Base-by-base conservation (phyloP, 257 asterid species). In the Jacaranda mimosifolia region DNA sequence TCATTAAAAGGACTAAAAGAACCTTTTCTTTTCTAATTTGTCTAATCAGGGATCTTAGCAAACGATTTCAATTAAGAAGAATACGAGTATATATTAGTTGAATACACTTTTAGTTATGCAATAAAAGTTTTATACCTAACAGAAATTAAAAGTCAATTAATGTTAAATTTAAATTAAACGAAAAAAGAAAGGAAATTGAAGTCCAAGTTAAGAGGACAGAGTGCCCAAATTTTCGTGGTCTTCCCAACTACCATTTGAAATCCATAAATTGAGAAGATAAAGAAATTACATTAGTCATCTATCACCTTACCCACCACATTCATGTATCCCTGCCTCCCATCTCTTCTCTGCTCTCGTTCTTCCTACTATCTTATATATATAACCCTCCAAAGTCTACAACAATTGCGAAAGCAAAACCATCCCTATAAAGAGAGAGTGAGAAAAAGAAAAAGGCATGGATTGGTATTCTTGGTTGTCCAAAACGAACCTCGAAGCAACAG, bases 381-480 rank as follows among this genome's bases (percentile, higher is more conserved):
- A 60, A 9, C 32, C 39, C 21, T 43, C 78, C 77, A 49, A 68
- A 18, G 3, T 12, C 62, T 8, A 14, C 70, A 18, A 26, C n/a
- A 68, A 57, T 60, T 43, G 48, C 55, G 8, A 17, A 67, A 63
- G 56, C 1, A 46, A 38, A 19, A 9, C 48, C 2, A 51, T 21
- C 45, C 59, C 42, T 12, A 21, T 3, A 21, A 4, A 17, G 9
- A 68, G 32, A 11, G 7, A 7, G 40, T 57, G 39, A 21, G 6
- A 14, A 42, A 7, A 36, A 5, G 45, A 49, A 59, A 63, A 26
- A 65, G 57, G 78, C 79, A 93, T 93, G 96, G 94, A 93, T 82
- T 91, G 97, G 98, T 85, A 79, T 79, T 81, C 94, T 35, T 94
- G 97, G 97, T 68, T 94, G 62, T 89, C 91, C 13, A 85, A 84